These are phyloP conservation scores for Leishmania mexicana DNA, from an alignment of 208 protist species.

Conservation along the genomic window DNA sequence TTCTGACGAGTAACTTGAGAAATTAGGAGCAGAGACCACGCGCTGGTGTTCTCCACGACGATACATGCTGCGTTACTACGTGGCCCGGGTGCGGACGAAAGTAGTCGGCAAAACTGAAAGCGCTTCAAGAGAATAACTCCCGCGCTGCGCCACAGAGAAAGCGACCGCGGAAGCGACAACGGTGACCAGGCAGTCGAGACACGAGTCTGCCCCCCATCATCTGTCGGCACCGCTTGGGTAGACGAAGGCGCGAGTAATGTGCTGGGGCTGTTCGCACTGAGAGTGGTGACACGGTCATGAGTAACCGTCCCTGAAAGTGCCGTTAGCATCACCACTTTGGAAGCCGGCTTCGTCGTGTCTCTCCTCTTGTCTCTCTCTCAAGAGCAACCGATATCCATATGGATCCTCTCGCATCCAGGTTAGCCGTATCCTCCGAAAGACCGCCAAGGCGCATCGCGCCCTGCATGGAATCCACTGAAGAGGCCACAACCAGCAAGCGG, in stretches of 20 bases:
- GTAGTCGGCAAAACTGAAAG: not conserved
- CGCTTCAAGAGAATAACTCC: not conserved
- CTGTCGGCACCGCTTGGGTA: not conserved
- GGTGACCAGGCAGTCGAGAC: not conserved
- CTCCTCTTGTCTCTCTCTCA: not conserved
- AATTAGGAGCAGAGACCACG: not conserved
- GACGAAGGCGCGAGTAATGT: not conserved
- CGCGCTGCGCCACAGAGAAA: not conserved
- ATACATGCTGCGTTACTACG: not conserved
- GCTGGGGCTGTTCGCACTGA: not conserved
- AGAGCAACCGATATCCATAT: not conserved
- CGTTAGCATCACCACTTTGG: not conserved
- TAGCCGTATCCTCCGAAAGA: not conserved
- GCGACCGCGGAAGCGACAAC: not conserved
- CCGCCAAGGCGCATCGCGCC: not conserved
- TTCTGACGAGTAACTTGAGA: not conserved
- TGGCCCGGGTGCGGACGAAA: not conserved
- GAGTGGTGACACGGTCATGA: not conserved
- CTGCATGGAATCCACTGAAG: not conserved
- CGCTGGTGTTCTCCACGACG: not conserved
- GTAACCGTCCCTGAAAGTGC: not conserved
- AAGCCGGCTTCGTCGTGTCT: not conserved
- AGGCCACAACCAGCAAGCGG: not conserved
- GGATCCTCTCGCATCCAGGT: not conserved
- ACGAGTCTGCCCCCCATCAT: not conserved